phyloP scores from a whole-genome alignment of 176 grass and related monocot species.

The sorghum (Sorghum bicolor) region Sorghum_bicolor_NCBIv3 NC_012871.2:23468001-23468500 shows the following conservation, averaged over 20 bases:
- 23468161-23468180: slow-evolving; percentile 51
- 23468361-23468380: slow-evolving; percentile 1
- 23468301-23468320: slow-evolving; percentile 12
- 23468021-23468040: slow-evolving; percentile 48
- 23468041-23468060: slow-evolving; percentile 45
- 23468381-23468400: not conserved
- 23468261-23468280: slow-evolving; percentile 29
- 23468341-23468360: slow-evolving; percentile 93
- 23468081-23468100: slow-evolving; percentile 75
- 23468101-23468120: slow-evolving; percentile 16
- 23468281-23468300: not conserved
- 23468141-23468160: slow-evolving; percentile 47
- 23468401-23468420: not conserved
- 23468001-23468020: slow-evolving; percentile 38
- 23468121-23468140: slow-evolving; percentile 58
- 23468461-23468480: slow-evolving; percentile 20
- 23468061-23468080: slow-evolving; percentile 50
- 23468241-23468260: slow-evolving; percentile 28
- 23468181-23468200: slow-evolving; percentile 40
- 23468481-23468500: not conserved
- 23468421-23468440: not conserved
- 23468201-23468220: slow-evolving; percentile 54
- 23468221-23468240: slow-evolving; percentile 48
- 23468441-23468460: no score
- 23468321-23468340: slow-evolving; percentile 47